phyloP scores from a whole-genome alignment of 75 land plant genomes.

The Sequoiadendron giganteum region DNA sequence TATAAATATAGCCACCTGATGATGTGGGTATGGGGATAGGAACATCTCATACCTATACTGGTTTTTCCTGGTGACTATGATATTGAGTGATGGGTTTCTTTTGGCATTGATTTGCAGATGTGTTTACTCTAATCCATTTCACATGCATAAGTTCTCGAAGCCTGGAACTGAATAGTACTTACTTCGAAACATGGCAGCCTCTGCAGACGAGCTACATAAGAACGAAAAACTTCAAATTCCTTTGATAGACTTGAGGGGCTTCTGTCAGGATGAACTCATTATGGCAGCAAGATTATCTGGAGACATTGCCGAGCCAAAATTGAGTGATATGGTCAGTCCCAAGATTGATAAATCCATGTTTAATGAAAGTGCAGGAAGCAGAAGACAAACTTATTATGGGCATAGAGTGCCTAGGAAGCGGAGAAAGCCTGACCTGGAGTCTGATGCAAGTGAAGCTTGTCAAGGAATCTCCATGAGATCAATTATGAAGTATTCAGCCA shows the following conservation, averaged over 20 bases:
- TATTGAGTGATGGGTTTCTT: neutral
- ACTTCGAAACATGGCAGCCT: neutral
- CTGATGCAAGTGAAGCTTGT: neutral
- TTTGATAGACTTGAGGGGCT: constrained; percentile 28
- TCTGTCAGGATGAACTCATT: constrained; percentile 32
- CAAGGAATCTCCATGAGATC: constrained; percentile 4
- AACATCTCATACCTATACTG: too few species aligned
- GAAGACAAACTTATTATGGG: constrained; percentile 63
- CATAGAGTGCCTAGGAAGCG: neutral
- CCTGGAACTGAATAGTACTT: neutral
- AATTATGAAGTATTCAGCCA: neutral
- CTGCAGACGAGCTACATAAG: neutral
- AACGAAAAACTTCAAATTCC: constrained; percentile 9
- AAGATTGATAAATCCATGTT: constrained; percentile 68
- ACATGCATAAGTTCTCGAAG: neutral
- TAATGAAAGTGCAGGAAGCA: constrained; percentile 82
- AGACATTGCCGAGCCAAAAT: neutral
- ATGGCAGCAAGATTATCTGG: constrained; percentile 11
- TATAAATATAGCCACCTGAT: too few species aligned
- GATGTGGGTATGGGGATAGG: too few species aligned
- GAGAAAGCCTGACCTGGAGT: neutral
- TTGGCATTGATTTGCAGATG: neutral
- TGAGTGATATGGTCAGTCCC: constrained; percentile 37
- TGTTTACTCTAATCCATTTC: neutral
- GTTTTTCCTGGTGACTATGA: neutral